Conservation (phyloP, 2,329 filamentous ascomycete species). For the Ramichloridium luteum region DNA sequence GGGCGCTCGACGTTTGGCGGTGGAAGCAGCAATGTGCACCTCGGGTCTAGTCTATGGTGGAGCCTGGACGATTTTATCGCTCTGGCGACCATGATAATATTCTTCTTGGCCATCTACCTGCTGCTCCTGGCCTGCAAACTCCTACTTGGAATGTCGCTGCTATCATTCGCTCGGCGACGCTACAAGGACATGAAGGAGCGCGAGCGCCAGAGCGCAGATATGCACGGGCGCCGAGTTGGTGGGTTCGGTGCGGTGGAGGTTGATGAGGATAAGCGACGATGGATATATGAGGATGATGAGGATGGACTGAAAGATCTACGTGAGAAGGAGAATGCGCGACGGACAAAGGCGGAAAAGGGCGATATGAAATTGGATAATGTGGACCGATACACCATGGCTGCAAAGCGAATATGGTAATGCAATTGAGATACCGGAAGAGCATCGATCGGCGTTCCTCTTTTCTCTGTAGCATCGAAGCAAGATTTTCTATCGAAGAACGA, state of each 20-base stretch:
- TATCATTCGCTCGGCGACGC: constrained; percentile 65
- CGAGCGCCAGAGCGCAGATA: constrained; percentile 41
- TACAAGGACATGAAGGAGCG: constrained; percentile 70
- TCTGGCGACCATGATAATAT: constrained; percentile 65
- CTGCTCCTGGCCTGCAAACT: constrained; percentile 66
- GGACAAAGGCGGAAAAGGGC: constrained; percentile 37
- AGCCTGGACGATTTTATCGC: constrained; percentile 64
- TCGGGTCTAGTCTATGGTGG: constrained; percentile 35
- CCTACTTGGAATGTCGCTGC: constrained; percentile 73
- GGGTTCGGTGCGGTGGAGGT: constrained; percentile 80
- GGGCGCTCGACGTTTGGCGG: constrained; percentile 58
- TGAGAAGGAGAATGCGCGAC: constrained; percentile 50
- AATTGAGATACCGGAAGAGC: background rate
- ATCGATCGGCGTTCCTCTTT: too few species aligned
- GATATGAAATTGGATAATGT: constrained; percentile 53
- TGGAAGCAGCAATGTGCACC: constrained; percentile 19
- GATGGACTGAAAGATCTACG: constrained; percentile 53
- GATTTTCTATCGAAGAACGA: too few species aligned
- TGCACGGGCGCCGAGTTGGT: constrained; percentile 64
- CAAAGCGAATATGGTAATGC: constrained; percentile 86
- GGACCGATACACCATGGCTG: constrained; percentile 83
- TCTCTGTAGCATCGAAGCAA: too few species aligned
- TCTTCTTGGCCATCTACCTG: constrained; percentile 76
- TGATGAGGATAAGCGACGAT: constrained; percentile 70
- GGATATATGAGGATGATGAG: constrained; percentile 76